Percentiles rank a stretch among this genome's conserved stretches.
Conservation (phyloP, 176 grass and related monocot species). For the Tillandsia fasciculata region DNA sequence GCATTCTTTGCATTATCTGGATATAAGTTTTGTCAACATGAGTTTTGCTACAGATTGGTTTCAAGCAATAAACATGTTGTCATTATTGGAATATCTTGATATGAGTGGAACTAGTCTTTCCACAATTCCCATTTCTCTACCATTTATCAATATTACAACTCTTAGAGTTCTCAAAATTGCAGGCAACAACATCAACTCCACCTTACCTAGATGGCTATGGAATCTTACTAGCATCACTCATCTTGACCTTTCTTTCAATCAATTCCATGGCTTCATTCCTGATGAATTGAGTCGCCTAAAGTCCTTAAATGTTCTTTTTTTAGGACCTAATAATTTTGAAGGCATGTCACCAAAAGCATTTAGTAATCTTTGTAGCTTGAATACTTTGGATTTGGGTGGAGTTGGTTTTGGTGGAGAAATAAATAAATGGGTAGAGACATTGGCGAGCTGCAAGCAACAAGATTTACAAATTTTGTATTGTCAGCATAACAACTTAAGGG, state of each 20-base stretch:
- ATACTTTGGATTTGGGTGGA: background rate
- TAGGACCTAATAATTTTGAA: background rate
- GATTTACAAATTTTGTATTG: background rate
- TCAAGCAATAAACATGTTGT: slow-evolving; percentile 4
- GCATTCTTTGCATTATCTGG: slow-evolving; percentile 1
- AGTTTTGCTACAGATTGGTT: background rate
- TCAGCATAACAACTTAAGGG: slow-evolving; percentile 8
- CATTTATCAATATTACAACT: too few species aligned
- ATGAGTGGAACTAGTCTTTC: rapidly evolving
- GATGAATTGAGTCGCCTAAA: slow-evolving; percentile 2
- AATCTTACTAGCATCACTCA: background rate
- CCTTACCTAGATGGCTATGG: background rate
- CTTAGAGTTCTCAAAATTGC: too few species aligned
- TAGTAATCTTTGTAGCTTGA: background rate
- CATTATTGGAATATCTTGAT: background rate
- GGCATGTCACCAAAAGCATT: background rate
- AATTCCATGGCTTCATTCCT: slow-evolving; percentile 1
- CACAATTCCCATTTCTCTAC: too few species aligned
- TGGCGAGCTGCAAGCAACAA: slow-evolving; percentile 12
- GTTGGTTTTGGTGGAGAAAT: slow-evolving; percentile 1
- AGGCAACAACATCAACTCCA: too few species aligned
- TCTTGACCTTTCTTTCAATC: background rate
- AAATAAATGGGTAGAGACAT: background rate
- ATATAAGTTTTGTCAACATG: background rate
- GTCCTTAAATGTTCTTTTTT: slow-evolving; percentile 2